Evolutionary conservation across 495 filamentous ascomycete genomes (phyloP).

Genomic region (Penicillium pancosmium): DNA sequence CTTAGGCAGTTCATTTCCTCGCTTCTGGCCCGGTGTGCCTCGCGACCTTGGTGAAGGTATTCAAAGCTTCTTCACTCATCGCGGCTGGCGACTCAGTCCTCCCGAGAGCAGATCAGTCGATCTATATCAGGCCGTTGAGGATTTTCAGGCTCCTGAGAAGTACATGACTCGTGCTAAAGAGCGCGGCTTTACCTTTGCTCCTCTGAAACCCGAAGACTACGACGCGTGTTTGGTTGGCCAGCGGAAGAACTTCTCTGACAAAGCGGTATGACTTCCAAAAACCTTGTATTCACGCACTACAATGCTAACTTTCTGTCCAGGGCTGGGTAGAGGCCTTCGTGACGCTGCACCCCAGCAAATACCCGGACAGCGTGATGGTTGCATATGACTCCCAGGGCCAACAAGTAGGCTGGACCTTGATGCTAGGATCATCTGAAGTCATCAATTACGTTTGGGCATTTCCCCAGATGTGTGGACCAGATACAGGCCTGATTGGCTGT

Average conservation of each 20-base stretch:
- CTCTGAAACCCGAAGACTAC: constrained; percentile 40
- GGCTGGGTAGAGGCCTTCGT: constrained; percentile 52
- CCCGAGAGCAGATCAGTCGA: constrained; percentile 39
- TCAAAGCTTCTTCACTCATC: constrained; percentile 48
- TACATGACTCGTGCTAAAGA: constrained; percentile 39
- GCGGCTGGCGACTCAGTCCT: constrained; percentile 43
- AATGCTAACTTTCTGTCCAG: constrained; percentile 26
- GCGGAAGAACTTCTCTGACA: constrained; percentile 43
- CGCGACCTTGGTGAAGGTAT: constrained; percentile 37
- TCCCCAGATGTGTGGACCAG: constrained; percentile 44
- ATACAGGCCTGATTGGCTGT: constrained; percentile 53
- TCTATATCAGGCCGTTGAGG: constrained; percentile 45
- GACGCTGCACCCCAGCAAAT: constrained; percentile 37
- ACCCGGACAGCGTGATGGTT: constrained; percentile 49
- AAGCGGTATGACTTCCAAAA: constrained; percentile 31
- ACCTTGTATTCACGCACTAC: neutral
- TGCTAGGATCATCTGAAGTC: constrained; percentile 40
- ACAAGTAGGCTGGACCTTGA: constrained; percentile 55
- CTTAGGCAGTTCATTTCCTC: constrained; percentile 49
- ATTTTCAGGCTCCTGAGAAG: constrained; percentile 39
- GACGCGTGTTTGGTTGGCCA: constrained; percentile 50
- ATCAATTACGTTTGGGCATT: constrained; percentile 49
- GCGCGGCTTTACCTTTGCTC: constrained; percentile 43
- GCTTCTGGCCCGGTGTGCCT: constrained; percentile 54
- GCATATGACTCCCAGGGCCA: constrained; percentile 43